Conservation (phyloP, 2,329 filamentous ascomycete species). For the Alternaria sp. region DNA sequence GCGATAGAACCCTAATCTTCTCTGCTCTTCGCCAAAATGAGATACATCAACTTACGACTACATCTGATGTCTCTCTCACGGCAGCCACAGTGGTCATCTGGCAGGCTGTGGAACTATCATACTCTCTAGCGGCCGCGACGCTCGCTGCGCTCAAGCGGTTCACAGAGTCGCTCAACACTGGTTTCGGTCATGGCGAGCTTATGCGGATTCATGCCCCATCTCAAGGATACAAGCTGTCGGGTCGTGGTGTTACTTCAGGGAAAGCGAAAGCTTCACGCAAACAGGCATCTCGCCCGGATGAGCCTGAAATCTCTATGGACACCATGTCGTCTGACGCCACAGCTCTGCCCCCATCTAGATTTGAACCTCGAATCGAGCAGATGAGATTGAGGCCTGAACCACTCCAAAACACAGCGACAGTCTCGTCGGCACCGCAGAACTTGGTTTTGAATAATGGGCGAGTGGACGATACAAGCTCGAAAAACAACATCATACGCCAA, state of each 20-base stretch:
- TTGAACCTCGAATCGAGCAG: not conserved
- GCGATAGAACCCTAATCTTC: constrained; percentile 10
- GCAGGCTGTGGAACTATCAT: constrained; percentile 17
- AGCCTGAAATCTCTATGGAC: not conserved
- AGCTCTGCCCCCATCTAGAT: not conserved
- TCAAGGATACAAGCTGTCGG: constrained; percentile 12
- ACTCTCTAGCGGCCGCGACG: constrained; percentile 14
- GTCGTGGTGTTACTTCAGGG: constrained; percentile 1
- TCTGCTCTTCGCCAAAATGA: constrained; percentile 8
- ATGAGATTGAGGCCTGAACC: not conserved
- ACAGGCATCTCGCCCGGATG: not conserved
- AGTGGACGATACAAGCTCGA: no score
- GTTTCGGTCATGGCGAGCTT: constrained; percentile 19
- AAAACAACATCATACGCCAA: not conserved
- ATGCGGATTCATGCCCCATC: constrained; percentile 13
- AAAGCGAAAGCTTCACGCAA: not conserved
- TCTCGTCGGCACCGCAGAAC: not conserved
- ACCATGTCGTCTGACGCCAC: not conserved
- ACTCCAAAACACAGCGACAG: not conserved
- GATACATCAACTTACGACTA: constrained; percentile 5
- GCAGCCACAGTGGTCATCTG: constrained; percentile 17
- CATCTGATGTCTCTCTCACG: constrained; percentile 5
- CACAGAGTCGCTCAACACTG: constrained; percentile 19
- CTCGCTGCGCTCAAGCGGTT: constrained; percentile 18
- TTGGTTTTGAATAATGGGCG: no score